Percentiles rank a stretch among this genome's conserved stretches.
Conservation (phyloP, 768 basidiomycete species). For the Rhizopogon salebrosus region DNA sequence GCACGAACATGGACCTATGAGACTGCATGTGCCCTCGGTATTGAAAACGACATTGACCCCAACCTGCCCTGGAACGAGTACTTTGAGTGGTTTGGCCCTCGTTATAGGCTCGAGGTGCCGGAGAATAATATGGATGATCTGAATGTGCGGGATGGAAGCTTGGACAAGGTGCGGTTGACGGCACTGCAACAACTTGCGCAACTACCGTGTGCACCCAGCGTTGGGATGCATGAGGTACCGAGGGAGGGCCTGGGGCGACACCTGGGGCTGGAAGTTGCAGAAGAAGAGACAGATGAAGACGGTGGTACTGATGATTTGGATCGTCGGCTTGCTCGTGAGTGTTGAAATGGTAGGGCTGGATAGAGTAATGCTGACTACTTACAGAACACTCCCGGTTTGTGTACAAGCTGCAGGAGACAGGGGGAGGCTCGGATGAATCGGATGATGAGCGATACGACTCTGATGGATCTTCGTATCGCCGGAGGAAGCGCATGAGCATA, state of each 20-base stretch:
- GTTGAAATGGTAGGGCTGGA: background rate
- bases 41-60: conserved; percentile 70
- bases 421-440: conserved; percentile 42
- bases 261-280: conserved; percentile 49
- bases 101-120: conserved; percentile 88
- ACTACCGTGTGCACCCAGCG: conserved; percentile 75
- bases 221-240: conserved; percentile 81
- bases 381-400: conserved; percentile 65
- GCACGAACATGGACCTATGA: conserved; percentile 95
- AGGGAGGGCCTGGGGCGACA: conserved; percentile 60
- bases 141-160: conserved; percentile 74
- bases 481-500: conserved; percentile 63
- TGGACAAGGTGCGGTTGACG: conserved; percentile 73
- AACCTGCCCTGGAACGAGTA: conserved; percentile 85
- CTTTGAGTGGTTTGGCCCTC: conserved; percentile 96
- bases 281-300: conserved; percentile 37
- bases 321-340: conserved; percentile 66
- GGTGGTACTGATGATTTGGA: conserved; percentile 56
- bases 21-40: conserved; percentile 90
- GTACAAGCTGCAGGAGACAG: conserved; percentile 51
- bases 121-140: conserved; percentile 94
- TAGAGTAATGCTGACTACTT: background rate
- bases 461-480: conserved; percentile 38
- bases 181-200: conserved; percentile 53
- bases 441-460: conserved; percentile 46